Conservation (phyloP, 169 alveolate species). For the Eimeria maxima region DNA sequence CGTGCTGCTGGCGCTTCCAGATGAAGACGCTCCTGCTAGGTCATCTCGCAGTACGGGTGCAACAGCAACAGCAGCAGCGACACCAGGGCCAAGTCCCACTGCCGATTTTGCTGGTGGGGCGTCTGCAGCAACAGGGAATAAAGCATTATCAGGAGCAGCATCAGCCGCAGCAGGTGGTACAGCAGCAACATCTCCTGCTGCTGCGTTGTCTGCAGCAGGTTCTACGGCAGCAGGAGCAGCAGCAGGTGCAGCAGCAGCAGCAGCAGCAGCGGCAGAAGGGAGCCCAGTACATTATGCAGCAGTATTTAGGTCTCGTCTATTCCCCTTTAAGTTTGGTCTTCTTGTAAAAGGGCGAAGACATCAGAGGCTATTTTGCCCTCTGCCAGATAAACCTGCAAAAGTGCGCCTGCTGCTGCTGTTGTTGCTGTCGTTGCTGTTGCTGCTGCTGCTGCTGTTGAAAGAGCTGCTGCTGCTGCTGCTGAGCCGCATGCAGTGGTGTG, state of each 20-base stretch:
- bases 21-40: conserved; percentile 6
- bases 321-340: conserved; percentile 17
- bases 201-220: neutral
- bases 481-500: neutral
- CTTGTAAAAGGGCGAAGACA: conserved; percentile 10
- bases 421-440: too few relatives aligned
- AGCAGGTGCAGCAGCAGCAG: too few relatives aligned
- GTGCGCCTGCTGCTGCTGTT: too few relatives aligned
- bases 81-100: neutral
- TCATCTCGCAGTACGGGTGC: neutral
- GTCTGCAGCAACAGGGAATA: neutral
- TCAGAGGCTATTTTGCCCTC: conserved; percentile 38
- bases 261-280: neutral
- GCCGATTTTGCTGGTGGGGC: neutral
- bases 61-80: too few relatives aligned
- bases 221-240: neutral
- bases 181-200: neutral
- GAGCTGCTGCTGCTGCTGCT: too few relatives aligned
- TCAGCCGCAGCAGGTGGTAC: neutral
- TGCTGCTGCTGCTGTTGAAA: too few relatives aligned
- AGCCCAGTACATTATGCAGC: conserved; percentile 18
- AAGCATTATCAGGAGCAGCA: neutral
- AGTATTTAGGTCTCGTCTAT: conserved; percentile 35
- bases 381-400: neutral
- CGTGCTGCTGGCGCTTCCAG: neutral